Evolutionary conservation across 805 yeast genomes (phyloP), one percentile per base, ranked within the genome.

Genomic region (Teunomyces atbi): DNA sequence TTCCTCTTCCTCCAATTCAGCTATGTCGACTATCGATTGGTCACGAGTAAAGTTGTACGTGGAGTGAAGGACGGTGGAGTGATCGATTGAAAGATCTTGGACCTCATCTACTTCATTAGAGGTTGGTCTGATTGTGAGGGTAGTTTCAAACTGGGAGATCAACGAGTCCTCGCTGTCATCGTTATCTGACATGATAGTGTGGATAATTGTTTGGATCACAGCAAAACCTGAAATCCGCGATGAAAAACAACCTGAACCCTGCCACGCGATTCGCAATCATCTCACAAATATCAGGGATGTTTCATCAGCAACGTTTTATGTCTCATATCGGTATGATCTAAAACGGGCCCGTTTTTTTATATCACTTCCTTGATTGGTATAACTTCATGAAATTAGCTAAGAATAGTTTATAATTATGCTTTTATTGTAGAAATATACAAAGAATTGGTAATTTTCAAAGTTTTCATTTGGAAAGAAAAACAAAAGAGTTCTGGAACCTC

Each of bases 61-160:
- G 11, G 66, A 58, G 48, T 57, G 51, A 34, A 55, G 58, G 27
- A 68, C 55, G 3, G 67, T 61, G 11, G 44, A 27, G 50, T 69
- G 76, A 47, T 72, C 76, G 48, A 72, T 70, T 16, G 76, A 69
- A 28, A 71, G 50, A 46, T 70, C 75, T 36, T 53, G 53, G 43
- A 58, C 65, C 28, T 64, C 74, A 8, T 59, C 59, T 16, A 54
- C 50, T 12, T 69, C 75, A 45, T 65, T 62, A 21, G 71, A 54
- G 6, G 71, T 59, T 2, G 76, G 73, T 34, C 65, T 53, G 47
- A 72, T 70, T 29, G 71, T 69, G 37, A 73, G 61, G 0, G 76
- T 73, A 3, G 77, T 70, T 53, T 73, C 77, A 48, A 73, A 73
- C 51, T 70, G 75, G 5, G 74, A 64, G 40, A 68, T 63, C 51